Conservation (phyloP, 1,139 yeast genomes). For the Diutina siamensis region DNA sequence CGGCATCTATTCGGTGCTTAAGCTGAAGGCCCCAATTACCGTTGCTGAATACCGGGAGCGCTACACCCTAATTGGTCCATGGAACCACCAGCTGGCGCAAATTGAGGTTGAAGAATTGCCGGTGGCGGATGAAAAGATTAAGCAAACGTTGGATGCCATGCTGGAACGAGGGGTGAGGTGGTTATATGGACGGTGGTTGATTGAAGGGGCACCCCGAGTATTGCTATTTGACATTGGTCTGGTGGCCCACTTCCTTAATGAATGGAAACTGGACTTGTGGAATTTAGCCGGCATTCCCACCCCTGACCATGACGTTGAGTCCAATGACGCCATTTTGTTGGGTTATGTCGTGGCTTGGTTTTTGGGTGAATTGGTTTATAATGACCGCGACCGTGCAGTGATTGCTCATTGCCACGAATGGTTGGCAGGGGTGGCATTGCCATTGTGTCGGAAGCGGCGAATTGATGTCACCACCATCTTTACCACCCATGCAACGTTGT, state of each 20-base stretch:
- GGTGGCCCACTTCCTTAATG: conserved; percentile 59
- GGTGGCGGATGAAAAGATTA: conserved; percentile 49
- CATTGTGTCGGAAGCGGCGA: conserved; percentile 81
- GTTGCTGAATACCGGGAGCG: conserved; percentile 87
- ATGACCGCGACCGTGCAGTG: conserved; percentile 77
- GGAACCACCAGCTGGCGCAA: conserved; percentile 70
- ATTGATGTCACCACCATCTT: conserved; percentile 92
- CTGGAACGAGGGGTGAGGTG: conserved; percentile 68
- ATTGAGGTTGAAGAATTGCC: conserved; percentile 89
- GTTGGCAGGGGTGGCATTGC: conserved; percentile 95
- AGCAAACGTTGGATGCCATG: conserved; percentile 62
- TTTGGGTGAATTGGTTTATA: conserved; percentile 79
- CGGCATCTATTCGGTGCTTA: conserved; percentile 92
- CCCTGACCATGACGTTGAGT: conserved; percentile 79
- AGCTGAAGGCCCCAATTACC: conserved; percentile 94
- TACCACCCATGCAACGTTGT: conserved; percentile 93
- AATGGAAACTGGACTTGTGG: conserved; percentile 96
- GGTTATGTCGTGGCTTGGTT: conserved; percentile 97
- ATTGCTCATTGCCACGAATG: conserved; percentile 96
- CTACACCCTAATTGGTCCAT: conserved; percentile 80
- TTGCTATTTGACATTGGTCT: conserved; percentile 76
- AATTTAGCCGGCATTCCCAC: conserved; percentile 83
- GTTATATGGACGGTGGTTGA: conserved; percentile 92
- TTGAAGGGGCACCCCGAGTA: conserved; percentile 95
- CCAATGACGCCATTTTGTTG: conserved; percentile 82